Evolutionary conservation across 2,329 filamentous ascomycete species (phyloP).

Genomic region (Nemania sp.): DNA sequence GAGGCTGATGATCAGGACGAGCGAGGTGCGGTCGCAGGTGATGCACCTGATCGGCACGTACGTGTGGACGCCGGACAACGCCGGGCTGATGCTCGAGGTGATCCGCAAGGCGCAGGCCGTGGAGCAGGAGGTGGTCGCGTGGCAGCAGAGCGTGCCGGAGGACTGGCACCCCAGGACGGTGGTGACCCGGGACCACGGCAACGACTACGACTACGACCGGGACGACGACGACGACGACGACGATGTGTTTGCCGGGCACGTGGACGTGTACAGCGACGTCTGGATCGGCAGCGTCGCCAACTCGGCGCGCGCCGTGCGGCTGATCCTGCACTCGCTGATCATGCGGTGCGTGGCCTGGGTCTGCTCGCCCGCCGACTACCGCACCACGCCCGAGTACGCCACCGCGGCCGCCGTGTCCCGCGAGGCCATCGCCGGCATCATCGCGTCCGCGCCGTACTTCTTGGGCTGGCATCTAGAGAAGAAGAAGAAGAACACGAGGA

Average conservation of each 20-base stretch:
- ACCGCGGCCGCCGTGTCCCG: slow-evolving; percentile 55
- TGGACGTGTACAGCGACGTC: slow-evolving; percentile 63
- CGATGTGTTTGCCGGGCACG: slow-evolving; percentile 63
- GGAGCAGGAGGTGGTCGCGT: slow-evolving; percentile 57
- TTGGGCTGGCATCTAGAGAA: slow-evolving; percentile 60
- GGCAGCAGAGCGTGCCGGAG: slow-evolving; percentile 56
- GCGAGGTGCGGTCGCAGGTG: slow-evolving; percentile 60
- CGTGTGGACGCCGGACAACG: slow-evolving; percentile 53
- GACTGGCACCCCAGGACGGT: slow-evolving; percentile 57
- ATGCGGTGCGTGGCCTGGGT: slow-evolving; percentile 66
- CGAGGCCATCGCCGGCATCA: slow-evolving; percentile 61
- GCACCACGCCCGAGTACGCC: slow-evolving; percentile 65
- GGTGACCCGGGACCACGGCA: slow-evolving; percentile 60
- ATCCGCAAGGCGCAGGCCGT: slow-evolving; percentile 57
- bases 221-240: slow-evolving; percentile 53
- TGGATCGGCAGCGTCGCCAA: slow-evolving; percentile 65
- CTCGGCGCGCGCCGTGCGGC: slow-evolving; percentile 55
- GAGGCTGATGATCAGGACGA: slow-evolving; percentile 57
- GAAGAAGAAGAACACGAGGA: slow-evolving; percentile 40
- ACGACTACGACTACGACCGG: slow-evolving; percentile 51
- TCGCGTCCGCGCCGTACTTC: slow-evolving; percentile 65
- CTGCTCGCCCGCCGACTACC: slow-evolving; percentile 63
- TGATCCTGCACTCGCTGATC: slow-evolving; percentile 59
- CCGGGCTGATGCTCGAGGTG: slow-evolving; percentile 55
- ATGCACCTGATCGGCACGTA: slow-evolving; percentile 54